phyloP scores from a whole-genome alignment of 148 eudicot genomes.

The Pharnaceum exiguum region DNA sequence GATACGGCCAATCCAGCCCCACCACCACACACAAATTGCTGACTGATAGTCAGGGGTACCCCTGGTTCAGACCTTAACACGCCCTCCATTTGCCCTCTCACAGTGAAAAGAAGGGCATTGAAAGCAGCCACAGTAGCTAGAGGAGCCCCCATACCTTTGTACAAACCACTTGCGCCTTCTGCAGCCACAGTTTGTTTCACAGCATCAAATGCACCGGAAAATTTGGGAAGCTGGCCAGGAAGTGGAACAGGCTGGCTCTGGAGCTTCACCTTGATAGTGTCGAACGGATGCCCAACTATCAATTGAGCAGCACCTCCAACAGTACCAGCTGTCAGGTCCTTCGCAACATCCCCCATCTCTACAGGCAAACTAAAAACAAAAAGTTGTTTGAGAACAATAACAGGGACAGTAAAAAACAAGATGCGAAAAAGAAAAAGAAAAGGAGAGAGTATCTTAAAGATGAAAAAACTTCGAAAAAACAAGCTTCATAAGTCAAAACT shows the following conservation, averaged over 20 bases:
- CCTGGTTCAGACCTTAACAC: conserved; percentile 67
- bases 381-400: too few relatives aligned
- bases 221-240: conserved; percentile 83
- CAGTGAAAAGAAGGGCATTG: conserved; percentile 83
- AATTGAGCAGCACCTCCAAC: conserved; percentile 94
- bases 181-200: conserved; percentile 81
- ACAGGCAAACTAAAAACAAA: conserved; percentile 2
- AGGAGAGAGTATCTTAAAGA: too few relatives aligned
- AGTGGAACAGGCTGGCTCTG: conserved; percentile 90
- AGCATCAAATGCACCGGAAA: conserved; percentile 80
- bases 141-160: conserved; percentile 99
- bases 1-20: conserved; percentile 93
- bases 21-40: conserved; percentile 77
- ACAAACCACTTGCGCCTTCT: conserved; percentile 84
- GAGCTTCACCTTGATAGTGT: conserved; percentile 95
- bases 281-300: conserved; percentile 90
- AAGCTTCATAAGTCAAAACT: too few relatives aligned
- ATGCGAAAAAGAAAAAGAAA: too few relatives aligned
- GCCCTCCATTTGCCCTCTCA: conserved; percentile 84
- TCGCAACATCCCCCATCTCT: conserved; percentile 91
- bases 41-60: conserved; percentile 57
- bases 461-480: too few relatives aligned
- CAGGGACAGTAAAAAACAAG: too few relatives aligned
- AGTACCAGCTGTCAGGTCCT: conserved; percentile 89
- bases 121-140: conserved; percentile 96